A percentile compares a stretch with the other conserved stretches of the same genome.
Evolutionary conservation across 73 alveolate species (phyloP).

Genomic region (Paramecium sexaurelia): DNA sequence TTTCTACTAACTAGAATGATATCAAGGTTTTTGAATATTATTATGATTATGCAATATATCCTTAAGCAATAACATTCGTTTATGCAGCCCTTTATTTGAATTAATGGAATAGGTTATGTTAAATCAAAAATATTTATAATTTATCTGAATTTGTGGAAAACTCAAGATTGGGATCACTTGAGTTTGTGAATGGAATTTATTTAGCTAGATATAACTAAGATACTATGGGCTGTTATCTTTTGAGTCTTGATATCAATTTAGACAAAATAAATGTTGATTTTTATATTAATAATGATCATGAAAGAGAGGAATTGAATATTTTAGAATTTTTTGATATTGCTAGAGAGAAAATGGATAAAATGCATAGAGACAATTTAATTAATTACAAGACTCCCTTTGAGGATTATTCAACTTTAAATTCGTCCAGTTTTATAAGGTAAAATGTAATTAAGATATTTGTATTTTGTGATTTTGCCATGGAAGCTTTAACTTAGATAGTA

Average conservation of each 20-base stretch:
- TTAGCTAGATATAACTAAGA: not conserved
- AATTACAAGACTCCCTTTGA: not conserved
- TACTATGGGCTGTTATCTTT: not conserved
- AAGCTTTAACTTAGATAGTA: not conserved
- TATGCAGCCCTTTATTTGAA: not conserved
- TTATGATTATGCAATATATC: not conserved
- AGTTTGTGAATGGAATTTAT: not conserved
- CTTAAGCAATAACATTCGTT: not conserved
- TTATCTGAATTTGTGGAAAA: not conserved
- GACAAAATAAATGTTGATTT: not conserved
- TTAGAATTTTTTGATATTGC: not conserved
- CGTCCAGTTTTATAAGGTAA: not conserved
- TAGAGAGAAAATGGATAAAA: not conserved
- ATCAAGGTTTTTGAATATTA: not conserved
- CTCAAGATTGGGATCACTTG: not conserved
- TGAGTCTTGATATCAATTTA: not conserved
- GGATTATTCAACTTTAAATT: not conserved
- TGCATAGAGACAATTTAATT: not conserved
- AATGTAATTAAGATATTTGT: not conserved
- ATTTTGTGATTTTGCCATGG: slow-evolving; percentile 1
- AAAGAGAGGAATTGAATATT: not conserved
- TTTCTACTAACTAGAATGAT: not conserved
- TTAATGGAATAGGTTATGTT: not conserved
- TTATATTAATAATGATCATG: not conserved
- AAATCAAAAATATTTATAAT: not conserved